Percentiles rank a stretch among this genome's conserved stretches.
Evolutionary conservation across 768 basidiomycete species (phyloP).

Genomic region (Phlebiopsis flavidoalba): DNA sequence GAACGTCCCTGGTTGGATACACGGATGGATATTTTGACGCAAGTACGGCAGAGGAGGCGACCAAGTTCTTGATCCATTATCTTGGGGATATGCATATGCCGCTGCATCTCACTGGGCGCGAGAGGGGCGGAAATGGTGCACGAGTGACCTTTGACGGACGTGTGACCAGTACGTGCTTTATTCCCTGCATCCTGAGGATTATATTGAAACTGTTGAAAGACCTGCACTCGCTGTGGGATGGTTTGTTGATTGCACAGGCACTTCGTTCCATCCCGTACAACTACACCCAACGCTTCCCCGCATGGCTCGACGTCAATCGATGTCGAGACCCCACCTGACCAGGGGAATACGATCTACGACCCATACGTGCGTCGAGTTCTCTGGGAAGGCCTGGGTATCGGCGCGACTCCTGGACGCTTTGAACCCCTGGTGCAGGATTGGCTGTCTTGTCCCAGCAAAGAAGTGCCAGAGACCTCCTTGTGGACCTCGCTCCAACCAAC

Average conservation of each 20-base stretch:
- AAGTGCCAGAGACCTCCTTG: background rate
- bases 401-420: conserved; percentile 38
- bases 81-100: conserved; percentile 93
- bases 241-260: conserved; percentile 73
- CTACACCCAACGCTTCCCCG: conserved; percentile 73
- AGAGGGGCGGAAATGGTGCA: conserved; percentile 82
- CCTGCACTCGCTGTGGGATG: conserved; percentile 88
- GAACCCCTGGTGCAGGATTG: conserved; percentile 52
- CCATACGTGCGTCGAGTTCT: conserved; percentile 82
- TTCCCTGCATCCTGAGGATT: background rate
- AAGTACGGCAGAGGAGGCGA: conserved; percentile 62
- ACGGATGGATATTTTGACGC: conserved; percentile 21
- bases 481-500: conserved; percentile 12
- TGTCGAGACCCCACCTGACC: conserved; percentile 38
- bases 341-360: conserved; percentile 75
- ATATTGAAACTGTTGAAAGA: conserved; percentile 33
- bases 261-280: conserved; percentile 69
- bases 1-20: conserved; percentile 48
- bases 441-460: conserved; percentile 56
- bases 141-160: conserved; percentile 72
- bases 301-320: conserved; percentile 52
- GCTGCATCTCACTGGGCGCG: conserved; percentile 82
- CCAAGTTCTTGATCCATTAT: conserved; percentile 93
- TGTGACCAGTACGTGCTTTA: conserved; percentile 56
- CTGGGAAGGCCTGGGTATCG: conserved; percentile 73